Conservation (phyloP, 306 rosid species). For the Fragaria nilgerrensis region DNA sequence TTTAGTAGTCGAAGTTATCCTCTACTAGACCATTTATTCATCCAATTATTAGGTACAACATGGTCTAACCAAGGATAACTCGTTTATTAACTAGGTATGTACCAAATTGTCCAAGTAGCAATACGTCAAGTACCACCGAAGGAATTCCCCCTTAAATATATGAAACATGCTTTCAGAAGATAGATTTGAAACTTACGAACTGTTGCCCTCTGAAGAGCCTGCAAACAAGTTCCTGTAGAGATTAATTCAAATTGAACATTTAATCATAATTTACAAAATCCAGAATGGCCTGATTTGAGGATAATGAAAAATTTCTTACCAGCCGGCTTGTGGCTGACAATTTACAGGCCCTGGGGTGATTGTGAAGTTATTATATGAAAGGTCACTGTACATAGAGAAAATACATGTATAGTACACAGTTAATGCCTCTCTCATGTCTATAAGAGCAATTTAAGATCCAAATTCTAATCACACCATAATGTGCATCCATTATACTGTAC, state of each 20-base stretch:
- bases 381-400: slow-evolving; percentile 26
- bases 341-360: background rate
- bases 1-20: background rate
- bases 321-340: slow-evolving; percentile 24
- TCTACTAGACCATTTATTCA: background rate
- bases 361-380: slow-evolving; percentile 55
- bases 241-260: background rate
- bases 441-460: background rate
- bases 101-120: background rate
- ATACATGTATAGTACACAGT: background rate
- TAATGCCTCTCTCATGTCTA: background rate
- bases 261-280: background rate
- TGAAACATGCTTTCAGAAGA: background rate
- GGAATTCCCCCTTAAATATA: background rate
- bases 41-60: background rate
- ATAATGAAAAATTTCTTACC: slow-evolving; percentile 37
- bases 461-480: background rate
- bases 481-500: slow-evolving; percentile 39
- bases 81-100: background rate
- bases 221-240: slow-evolving; percentile 57
- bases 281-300: background rate
- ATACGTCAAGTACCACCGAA: background rate
- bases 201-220: slow-evolving; percentile 33
- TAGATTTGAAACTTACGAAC: slow-evolving; percentile 41
- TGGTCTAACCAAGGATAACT: background rate